Evolutionary conservation across 495 filamentous ascomycete species (phyloP).

Genomic region (Aspergillus kassunensis): DNA sequence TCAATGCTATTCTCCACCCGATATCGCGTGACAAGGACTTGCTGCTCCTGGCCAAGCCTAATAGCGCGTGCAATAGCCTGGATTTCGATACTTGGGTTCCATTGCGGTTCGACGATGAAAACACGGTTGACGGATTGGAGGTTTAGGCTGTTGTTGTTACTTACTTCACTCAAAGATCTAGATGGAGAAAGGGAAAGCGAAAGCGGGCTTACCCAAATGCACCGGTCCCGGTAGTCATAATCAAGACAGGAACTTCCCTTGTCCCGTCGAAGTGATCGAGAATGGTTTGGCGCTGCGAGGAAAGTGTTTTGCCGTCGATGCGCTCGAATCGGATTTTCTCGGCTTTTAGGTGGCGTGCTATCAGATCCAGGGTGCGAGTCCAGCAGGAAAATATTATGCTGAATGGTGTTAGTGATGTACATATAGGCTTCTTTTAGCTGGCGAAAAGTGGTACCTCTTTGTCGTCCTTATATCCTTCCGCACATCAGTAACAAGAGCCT

Average conservation of each 20-base stretch:
- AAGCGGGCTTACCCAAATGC: slow-evolving; percentile 38
- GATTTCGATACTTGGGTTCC: slow-evolving; percentile 52
- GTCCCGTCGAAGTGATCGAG: slow-evolving; percentile 31
- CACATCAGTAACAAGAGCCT: slow-evolving; percentile 30
- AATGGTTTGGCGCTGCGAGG: slow-evolving; percentile 23
- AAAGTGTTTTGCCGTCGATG: slow-evolving; percentile 35
- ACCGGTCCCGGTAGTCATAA: slow-evolving; percentile 54
- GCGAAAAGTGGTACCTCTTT: slow-evolving; percentile 32
- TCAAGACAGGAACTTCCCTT: slow-evolving; percentile 26
- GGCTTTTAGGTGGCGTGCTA: slow-evolving; percentile 19
- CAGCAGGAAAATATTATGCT: slow-evolving; percentile 54
- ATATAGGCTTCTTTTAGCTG: background rate
- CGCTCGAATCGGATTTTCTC: slow-evolving; percentile 27
- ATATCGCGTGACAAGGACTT: slow-evolving; percentile 43
- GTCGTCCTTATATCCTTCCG: slow-evolving; percentile 17
- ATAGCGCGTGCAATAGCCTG: slow-evolving; percentile 35
- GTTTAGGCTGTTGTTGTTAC: slow-evolving; percentile 33
- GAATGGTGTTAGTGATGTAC: background rate
- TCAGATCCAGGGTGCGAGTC: slow-evolving; percentile 42
- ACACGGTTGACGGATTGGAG: slow-evolving; percentile 45
- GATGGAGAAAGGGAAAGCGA: background rate
- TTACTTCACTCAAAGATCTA: background rate
- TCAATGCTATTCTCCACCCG: slow-evolving; percentile 46
- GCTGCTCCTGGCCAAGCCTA: slow-evolving; percentile 44
- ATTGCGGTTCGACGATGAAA: slow-evolving; percentile 51